These are phyloP conservation scores for Cutaneotrichosporon arboriforme DNA, from an alignment of 1,284 basidiomycete genomes.

Conservation along the genomic window DNA sequence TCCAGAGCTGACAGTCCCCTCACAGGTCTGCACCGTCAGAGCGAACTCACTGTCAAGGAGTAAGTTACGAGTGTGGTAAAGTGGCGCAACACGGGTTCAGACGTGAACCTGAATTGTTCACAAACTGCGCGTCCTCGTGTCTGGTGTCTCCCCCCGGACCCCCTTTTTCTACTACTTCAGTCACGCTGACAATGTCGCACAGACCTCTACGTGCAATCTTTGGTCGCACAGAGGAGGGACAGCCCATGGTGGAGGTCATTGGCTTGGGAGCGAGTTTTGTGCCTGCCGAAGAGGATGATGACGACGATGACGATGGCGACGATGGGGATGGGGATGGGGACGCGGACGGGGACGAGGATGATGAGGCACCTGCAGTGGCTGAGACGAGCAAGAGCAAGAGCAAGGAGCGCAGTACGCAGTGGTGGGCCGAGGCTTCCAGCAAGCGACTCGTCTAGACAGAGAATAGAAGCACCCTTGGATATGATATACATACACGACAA, in stretches of 20 bases:
- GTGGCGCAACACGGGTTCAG: neutral
- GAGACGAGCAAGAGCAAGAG: no score
- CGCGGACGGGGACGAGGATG: neutral
- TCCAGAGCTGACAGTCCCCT: neutral
- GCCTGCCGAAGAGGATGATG: conserved; percentile 33
- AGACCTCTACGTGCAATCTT: conserved; percentile 3
- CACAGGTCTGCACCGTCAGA: conserved; percentile 46
- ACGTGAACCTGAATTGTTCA: conserved; percentile 4
- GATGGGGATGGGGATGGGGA: neutral
- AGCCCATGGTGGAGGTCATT: conserved; percentile 29
- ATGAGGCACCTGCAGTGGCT: neutral
- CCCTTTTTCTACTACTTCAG: neutral
- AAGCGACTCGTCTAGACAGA: no score
- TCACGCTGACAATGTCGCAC: conserved; percentile 3
- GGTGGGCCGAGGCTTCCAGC: no score
- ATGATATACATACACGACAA: no score
- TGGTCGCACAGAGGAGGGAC: conserved; percentile 1
- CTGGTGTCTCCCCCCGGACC: neutral
- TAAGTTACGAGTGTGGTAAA: neutral
- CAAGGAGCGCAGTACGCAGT: no score
- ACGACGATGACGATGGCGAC: conserved; percentile 20
- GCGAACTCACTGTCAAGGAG: conserved; percentile 47
- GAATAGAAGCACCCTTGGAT: no score
- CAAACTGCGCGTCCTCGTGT: neutral
- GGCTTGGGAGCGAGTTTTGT: conserved; percentile 45